These are phyloP conservation scores for Xanthoconium stramineum DNA, from an alignment of 768 basidiomycete species.

Conservation along the genomic window DNA sequence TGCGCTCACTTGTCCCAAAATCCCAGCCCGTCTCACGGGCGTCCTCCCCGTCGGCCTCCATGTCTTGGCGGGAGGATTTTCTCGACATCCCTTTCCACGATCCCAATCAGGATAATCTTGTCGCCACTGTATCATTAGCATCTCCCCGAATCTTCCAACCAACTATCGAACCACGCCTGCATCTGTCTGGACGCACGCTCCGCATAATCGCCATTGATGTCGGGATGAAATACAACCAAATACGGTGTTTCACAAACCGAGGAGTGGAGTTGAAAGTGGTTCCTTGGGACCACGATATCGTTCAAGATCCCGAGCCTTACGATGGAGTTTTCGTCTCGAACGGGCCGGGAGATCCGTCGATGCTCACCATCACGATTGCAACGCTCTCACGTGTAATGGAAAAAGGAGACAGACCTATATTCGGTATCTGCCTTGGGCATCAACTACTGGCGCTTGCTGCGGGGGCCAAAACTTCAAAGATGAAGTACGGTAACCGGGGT, in stretches of 20 bases:
- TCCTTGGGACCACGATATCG: slow-evolving; percentile 95
- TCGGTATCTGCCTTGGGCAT: slow-evolving; percentile 98
- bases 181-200: slow-evolving; percentile 76
- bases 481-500: slow-evolving; percentile 99
- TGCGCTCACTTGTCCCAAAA: slow-evolving; percentile 33
- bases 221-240: slow-evolving; percentile 99
- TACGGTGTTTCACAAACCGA: slow-evolving; percentile 89
- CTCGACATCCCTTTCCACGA: slow-evolving; percentile 80
- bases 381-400: slow-evolving; percentile 65
- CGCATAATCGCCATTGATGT: slow-evolving; percentile 93
- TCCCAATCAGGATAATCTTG: slow-evolving; percentile 87
- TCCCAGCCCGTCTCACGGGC: slow-evolving; percentile 44
- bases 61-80: slow-evolving; percentile 82
- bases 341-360: slow-evolving; percentile 95
- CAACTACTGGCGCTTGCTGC: slow-evolving; percentile 94
- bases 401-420: slow-evolving; percentile 80
- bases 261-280: slow-evolving; percentile 97
- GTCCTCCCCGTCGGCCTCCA: slow-evolving; percentile 50
- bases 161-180: slow-evolving; percentile 49
- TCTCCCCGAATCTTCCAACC: slow-evolving; percentile 69
- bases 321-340: slow-evolving; percentile 98
- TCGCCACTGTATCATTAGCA: slow-evolving; percentile 79
- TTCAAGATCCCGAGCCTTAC: slow-evolving; percentile 72
- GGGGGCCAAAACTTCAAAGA: slow-evolving; percentile 93
- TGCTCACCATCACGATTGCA: slow-evolving; percentile 67